Conservation (phyloP, 768 basidiomycete species). For the Naganishia antarctica region DNA sequence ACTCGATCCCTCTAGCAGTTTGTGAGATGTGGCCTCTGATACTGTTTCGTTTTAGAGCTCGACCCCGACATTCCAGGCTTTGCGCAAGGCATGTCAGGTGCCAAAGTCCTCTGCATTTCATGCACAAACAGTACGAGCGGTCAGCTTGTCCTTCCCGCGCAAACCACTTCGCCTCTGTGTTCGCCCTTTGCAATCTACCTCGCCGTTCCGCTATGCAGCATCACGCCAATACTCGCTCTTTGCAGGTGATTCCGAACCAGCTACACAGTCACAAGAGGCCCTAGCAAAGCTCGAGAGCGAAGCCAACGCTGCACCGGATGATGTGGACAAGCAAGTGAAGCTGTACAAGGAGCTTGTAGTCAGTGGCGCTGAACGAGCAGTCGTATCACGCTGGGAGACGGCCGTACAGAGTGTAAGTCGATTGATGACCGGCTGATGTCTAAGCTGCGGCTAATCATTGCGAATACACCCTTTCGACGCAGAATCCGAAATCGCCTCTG, state of each 20-base stretch:
- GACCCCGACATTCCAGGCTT: not conserved
- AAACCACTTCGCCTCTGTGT: not conserved
- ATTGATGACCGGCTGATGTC: too few species aligned
- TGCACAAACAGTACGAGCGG: not conserved
- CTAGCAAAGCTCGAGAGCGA: conserved; percentile 43
- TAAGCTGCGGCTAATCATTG: too few species aligned
- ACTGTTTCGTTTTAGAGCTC: not conserved
- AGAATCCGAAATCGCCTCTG: conserved; percentile 40
- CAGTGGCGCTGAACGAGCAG: conserved; percentile 38
- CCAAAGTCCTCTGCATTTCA: not conserved
- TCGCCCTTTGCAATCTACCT: not conserved
- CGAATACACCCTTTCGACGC: conserved; percentile 23
- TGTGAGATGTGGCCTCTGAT: not conserved
- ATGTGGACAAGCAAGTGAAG: conserved; percentile 34
- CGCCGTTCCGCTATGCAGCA: not conserved
- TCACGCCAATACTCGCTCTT: conserved; percentile 20
- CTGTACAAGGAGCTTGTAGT: conserved; percentile 37
- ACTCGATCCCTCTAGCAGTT: not conserved
- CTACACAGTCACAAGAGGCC: conserved; percentile 17
- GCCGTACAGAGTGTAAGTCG: conserved; percentile 14
- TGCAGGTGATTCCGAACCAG: conserved; percentile 1
- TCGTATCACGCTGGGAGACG: conserved; percentile 26
- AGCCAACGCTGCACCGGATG: conserved; percentile 32
- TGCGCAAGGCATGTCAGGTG: not conserved
- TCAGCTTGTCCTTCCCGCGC: conserved; percentile 6